phyloP scores from a whole-genome alignment of 805 yeast genomes.

The Candida oleophila region DNA sequence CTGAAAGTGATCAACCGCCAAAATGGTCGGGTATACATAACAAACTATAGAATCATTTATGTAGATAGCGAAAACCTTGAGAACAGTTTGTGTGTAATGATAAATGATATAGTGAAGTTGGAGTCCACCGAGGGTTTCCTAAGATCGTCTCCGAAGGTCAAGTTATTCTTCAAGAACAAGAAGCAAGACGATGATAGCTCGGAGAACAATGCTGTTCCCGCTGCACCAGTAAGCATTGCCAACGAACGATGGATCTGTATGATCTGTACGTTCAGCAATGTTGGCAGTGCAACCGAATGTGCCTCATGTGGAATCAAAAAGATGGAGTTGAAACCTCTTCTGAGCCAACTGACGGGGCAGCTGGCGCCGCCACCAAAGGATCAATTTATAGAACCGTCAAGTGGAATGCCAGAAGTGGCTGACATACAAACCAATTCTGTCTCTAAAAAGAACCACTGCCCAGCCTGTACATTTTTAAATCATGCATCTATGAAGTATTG shows the following conservation, averaged over 20 bases:
- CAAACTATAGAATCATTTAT: constrained; percentile 70
- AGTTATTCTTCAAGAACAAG: constrained; percentile 19
- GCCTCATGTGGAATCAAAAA: constrained; percentile 38
- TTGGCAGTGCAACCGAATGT: constrained; percentile 23
- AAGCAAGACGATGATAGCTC: constrained; percentile 1
- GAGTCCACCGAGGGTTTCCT: constrained; percentile 58
- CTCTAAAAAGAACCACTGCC: constrained; percentile 35
- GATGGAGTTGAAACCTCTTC: constrained; percentile 8
- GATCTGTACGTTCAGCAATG: constrained; percentile 78
- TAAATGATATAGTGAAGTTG: constrained; percentile 38
- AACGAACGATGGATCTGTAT: constrained; percentile 72
- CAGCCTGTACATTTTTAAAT: constrained; percentile 74
- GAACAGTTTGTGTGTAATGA: constrained; percentile 47
- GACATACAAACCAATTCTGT: no score
- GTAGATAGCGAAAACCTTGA: constrained; percentile 49
- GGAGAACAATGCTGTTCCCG: neutral
- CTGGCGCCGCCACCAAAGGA: neutral
- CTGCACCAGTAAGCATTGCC: neutral
- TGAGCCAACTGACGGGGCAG: constrained; percentile 1
- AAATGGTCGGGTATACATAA: constrained; percentile 75
- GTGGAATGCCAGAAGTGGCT: neutral
- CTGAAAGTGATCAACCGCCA: constrained; percentile 63
- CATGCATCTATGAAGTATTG: constrained; percentile 77
- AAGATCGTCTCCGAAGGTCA: constrained; percentile 78
- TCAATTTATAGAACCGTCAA: neutral